Percentiles rank a stretch among this genome's conserved stretches.
These are phyloP conservation scores for Calycina marina DNA, from an alignment of 2,329 filamentous ascomycete species.

Conservation along the genomic window DNA sequence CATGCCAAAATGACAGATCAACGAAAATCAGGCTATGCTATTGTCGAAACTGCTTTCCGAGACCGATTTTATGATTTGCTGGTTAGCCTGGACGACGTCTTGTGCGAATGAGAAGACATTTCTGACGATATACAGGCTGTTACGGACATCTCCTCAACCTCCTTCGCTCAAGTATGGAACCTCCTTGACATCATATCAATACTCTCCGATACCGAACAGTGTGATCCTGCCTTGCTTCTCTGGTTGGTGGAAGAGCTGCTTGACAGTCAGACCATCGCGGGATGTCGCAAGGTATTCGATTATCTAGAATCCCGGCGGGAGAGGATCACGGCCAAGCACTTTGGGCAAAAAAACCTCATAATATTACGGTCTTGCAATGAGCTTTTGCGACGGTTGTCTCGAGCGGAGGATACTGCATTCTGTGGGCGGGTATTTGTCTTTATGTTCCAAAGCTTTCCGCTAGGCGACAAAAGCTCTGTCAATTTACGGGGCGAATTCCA, in stretches of 20 bases:
- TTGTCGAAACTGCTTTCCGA: slow-evolving; percentile 73
- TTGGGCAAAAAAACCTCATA: slow-evolving; percentile 71
- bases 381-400: slow-evolving; percentile 79
- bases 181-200: slow-evolving; percentile 83
- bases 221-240: slow-evolving; percentile 68
- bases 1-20: slow-evolving; percentile 13
- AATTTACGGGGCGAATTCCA: slow-evolving; percentile 95
- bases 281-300: slow-evolving; percentile 83
- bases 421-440: slow-evolving; percentile 97
- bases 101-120: slow-evolving; percentile 14
- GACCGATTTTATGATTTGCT: slow-evolving; percentile 67
- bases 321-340: slow-evolving; percentile 66
- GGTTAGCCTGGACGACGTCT: slow-evolving; percentile 41
- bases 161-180: slow-evolving; percentile 82
- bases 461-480: slow-evolving; percentile 93
- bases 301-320: slow-evolving; percentile 90
- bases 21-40: slow-evolving; percentile 40
- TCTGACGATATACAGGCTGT: slow-evolving; percentile 42
- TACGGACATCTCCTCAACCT: slow-evolving; percentile 60
- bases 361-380: slow-evolving; percentile 95
- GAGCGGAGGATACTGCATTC: slow-evolving; percentile 92
- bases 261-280: slow-evolving; percentile 88
- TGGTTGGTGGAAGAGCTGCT: slow-evolving; percentile 89
- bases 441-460: slow-evolving; percentile 91
- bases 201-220: slow-evolving; percentile 66